phyloP scores from a whole-genome alignment of 768 basidiomycete genomes.

The Saitozyma podzolica region DNA sequence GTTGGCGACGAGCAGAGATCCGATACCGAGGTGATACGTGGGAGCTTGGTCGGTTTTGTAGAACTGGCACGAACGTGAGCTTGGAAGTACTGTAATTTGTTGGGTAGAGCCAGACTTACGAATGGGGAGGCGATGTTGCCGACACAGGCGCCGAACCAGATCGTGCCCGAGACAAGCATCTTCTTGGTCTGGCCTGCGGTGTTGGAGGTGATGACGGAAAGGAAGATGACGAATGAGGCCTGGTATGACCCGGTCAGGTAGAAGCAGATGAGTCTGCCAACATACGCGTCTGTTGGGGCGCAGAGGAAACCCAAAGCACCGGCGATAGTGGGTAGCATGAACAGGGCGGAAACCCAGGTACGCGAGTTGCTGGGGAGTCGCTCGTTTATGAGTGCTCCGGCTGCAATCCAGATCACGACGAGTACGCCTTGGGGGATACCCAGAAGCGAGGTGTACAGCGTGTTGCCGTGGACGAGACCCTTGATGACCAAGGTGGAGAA shows the following conservation, averaged over 20 bases:
- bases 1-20: constrained; percentile 46
- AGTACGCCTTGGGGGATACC: constrained; percentile 52
- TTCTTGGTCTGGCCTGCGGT: constrained; percentile 55
- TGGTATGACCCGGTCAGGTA: constrained; percentile 52
- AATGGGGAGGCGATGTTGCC: constrained; percentile 41
- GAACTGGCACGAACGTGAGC: constrained; percentile 15
- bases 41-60: constrained; percentile 47
- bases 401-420: constrained; percentile 47
- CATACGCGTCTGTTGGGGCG: constrained; percentile 47
- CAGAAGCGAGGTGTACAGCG: constrained; percentile 48
- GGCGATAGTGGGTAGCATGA: constrained; percentile 51
- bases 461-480: constrained; percentile 27
- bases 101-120: too few relatives aligned
- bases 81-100: too few relatives aligned
- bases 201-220: constrained; percentile 55
- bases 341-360: constrained; percentile 44
- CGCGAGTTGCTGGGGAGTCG: constrained; percentile 45
- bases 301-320: constrained; percentile 51
- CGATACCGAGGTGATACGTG: constrained; percentile 50
- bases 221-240: constrained; percentile 46
- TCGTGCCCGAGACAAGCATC: constrained; percentile 47
- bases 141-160: constrained; percentile 50
- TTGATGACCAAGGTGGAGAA: constrained; percentile 49
- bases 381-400: constrained; percentile 46
- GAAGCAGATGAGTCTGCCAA: constrained; percentile 51